A percentile compares a stretch with the other conserved stretches of the same genome.
These are phyloP conservation scores for Chaetothyriales sp. DNA, from an alignment of 2,329 filamentous ascomycete genomes.

Conservation along the genomic window DNA sequence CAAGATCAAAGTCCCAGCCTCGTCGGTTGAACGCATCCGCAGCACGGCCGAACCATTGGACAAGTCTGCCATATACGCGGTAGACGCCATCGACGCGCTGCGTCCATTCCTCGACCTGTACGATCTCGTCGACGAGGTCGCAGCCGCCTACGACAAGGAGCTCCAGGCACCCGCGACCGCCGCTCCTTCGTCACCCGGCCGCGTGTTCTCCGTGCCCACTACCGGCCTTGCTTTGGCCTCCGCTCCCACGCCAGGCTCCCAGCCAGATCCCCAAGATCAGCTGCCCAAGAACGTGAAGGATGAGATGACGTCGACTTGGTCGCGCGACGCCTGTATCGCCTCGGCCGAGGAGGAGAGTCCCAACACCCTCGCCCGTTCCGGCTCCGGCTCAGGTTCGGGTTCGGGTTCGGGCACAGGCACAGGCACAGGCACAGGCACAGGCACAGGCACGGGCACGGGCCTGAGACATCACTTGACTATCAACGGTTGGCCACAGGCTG, in stretches of 20 bases:
- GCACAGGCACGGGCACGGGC: slow-evolving; percentile 50
- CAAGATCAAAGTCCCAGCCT: slow-evolving; percentile 56
- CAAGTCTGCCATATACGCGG: slow-evolving; percentile 33
- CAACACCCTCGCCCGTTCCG: slow-evolving; percentile 27
- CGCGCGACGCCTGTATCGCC: slow-evolving; percentile 57
- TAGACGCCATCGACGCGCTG: slow-evolving; percentile 47
- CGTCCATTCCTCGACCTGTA: slow-evolving; percentile 62
- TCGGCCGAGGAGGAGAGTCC: slow-evolving; percentile 48
- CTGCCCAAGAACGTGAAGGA: slow-evolving; percentile 57
- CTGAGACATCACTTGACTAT: slow-evolving; percentile 17
- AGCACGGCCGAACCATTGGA: slow-evolving; percentile 26
- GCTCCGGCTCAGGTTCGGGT: slow-evolving; percentile 60
- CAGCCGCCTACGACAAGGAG: slow-evolving; percentile 53
- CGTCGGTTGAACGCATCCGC: slow-evolving; percentile 48
- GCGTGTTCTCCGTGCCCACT: slow-evolving; percentile 49
- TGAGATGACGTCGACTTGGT: slow-evolving; percentile 69
- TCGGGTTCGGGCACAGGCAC: slow-evolving; percentile 57
- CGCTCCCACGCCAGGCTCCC: slow-evolving; percentile 23
- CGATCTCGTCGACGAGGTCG: slow-evolving; percentile 61
- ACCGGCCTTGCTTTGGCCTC: slow-evolving; percentile 37
- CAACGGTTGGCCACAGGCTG: slow-evolving; percentile 9
- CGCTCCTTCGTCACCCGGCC: slow-evolving; percentile 55
- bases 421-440: slow-evolving; percentile 63
- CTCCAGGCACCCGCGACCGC: slow-evolving; percentile 53
- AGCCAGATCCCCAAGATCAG: slow-evolving; percentile 33